Evolutionary conservation across 164 flowering plant genomes (phyloP).

Genomic region (Annona squamosa): DNA sequence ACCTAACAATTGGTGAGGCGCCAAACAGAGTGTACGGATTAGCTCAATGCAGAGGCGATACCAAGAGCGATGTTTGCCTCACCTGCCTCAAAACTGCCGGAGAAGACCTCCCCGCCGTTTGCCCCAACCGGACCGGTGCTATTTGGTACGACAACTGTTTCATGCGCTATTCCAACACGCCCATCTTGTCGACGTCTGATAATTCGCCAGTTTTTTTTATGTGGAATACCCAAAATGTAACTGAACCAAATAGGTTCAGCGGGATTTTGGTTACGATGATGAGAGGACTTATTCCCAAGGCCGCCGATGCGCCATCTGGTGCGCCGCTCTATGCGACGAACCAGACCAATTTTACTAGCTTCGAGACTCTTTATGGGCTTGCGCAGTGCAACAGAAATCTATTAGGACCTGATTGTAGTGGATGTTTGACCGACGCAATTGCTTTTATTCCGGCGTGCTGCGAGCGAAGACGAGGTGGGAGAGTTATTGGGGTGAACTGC

Average conservation of each 20-base stretch:
- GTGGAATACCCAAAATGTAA: neutral
- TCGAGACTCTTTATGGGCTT: conserved; percentile 14
- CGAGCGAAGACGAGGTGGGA: conserved; percentile 10
- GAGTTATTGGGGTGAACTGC: conserved; percentile 19
- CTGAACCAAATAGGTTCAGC: neutral
- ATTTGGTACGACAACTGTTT: conserved; percentile 20
- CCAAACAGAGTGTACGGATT: conserved; percentile 6
- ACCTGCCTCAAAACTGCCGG: conserved; percentile 13
- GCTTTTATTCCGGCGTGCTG: neutral
- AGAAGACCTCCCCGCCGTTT: conserved; percentile 2
- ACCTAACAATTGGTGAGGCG: conserved; percentile 7
- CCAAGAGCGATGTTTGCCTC: conserved; percentile 6
- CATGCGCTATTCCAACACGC: conserved; percentile 20
- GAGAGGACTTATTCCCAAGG: neutral
- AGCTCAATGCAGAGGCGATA: conserved; percentile 27
- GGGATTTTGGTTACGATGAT: neutral
- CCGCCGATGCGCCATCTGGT: neutral
- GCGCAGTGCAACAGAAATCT: conserved; percentile 39
- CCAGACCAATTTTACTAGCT: neutral
- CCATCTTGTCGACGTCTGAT: neutral
- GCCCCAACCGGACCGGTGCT: conserved; percentile 20
- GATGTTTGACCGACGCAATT: conserved; percentile 15
- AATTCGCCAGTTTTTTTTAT: too few species aligned
- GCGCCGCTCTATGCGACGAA: neutral
- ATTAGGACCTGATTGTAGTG: conserved; percentile 8